Evolutionary conservation across 371 early-diverging fungal genomes (phyloP).

Genomic region (Apophysomyces trapeziformis): DNA sequence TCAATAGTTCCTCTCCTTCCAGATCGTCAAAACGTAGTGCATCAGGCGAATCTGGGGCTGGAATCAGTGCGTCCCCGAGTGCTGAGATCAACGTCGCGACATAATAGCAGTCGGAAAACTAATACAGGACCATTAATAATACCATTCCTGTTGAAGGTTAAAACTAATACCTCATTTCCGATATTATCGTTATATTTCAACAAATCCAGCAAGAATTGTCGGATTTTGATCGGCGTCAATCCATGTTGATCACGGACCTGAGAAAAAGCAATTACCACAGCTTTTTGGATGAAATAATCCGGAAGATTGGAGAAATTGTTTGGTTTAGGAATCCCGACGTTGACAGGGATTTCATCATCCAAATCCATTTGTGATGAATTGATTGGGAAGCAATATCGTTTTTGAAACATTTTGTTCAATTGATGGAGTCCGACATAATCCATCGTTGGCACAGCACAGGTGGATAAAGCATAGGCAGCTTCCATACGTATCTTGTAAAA

Average conservation of each 20-base stretch:
- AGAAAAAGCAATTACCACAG: constrained; percentile 76
- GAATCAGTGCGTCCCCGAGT: constrained; percentile 72
- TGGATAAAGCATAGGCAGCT: constrained; percentile 86
- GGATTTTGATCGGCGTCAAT: constrained; percentile 68
- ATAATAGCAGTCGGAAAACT: constrained; percentile 84
- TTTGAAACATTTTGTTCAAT: constrained; percentile 75
- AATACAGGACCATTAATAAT: neutral
- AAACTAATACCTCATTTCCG: constrained; percentile 67
- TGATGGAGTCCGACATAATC: constrained; percentile 79
- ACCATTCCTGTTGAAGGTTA: neutral
- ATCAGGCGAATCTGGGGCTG: constrained; percentile 45
- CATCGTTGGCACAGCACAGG: constrained; percentile 60
- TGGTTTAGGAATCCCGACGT: constrained; percentile 72
- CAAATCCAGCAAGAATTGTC: constrained; percentile 74
- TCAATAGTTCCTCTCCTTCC: constrained; percentile 57
- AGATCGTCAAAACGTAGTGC: constrained; percentile 44
- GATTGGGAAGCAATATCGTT: constrained; percentile 70
- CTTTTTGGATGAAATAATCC: constrained; percentile 91
- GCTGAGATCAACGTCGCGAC: constrained; percentile 74
- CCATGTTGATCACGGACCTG: constrained; percentile 69
- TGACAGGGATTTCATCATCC: constrained; percentile 50
- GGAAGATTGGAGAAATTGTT: constrained; percentile 85
- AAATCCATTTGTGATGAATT: constrained; percentile 22
- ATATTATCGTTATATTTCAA: constrained; percentile 92
- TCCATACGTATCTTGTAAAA: constrained; percentile 95